Base-by-base conservation (phyloP, 192 early-diverging fungal species). In the Coemansia furcata region DNA sequence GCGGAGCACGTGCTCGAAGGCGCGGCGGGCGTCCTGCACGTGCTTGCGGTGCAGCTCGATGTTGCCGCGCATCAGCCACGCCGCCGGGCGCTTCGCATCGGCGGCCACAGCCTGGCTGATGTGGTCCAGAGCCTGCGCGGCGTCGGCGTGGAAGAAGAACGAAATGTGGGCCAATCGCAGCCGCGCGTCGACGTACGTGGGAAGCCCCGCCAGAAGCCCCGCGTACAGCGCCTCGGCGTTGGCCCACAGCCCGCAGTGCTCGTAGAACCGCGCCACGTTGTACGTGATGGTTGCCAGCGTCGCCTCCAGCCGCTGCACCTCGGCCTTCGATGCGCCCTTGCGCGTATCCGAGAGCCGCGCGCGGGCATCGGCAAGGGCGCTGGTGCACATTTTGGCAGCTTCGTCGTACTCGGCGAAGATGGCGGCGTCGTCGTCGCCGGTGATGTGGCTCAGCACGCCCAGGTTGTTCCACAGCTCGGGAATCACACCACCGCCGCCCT, bases 381-480 rank as follows among this genome's bases (percentile, higher is more conserved):
- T 57, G 3, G 63, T 59, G 49, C 68, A 63, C 46, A 63, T 44
- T 10, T 57, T 59, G 3, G 73, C 71, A n/a, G 67, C 68, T 33
- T 54, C 32, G 17, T 61, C 62, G 50, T 65, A 60, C 36, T 67
- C 67, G 3, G 63, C 32, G 39, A 66, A 65, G 17, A 71, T 32
- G 4, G 57, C 23, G 3, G 39, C 68, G 43, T 44, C 49, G 37
- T 26, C 30, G 19, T 86, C 76, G 60, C 78, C 85, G 10, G 86
- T 78, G 40, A 86, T 63, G 38, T 94, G 92, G 49, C 87, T 85
- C 64, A 95, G 84, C 2, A 86, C 92, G n/a, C 86, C 94, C 46
- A 97, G 84, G 72, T 97, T 95, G 69, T 93, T 97, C 74, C 91
- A 82, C n/a, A 97, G 76, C 67, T 93, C 92, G 0, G 78, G 69